Evolutionary conservation across 176 grass and related monocot species (phyloP).

Genomic region (Poa pratensis): DNA sequence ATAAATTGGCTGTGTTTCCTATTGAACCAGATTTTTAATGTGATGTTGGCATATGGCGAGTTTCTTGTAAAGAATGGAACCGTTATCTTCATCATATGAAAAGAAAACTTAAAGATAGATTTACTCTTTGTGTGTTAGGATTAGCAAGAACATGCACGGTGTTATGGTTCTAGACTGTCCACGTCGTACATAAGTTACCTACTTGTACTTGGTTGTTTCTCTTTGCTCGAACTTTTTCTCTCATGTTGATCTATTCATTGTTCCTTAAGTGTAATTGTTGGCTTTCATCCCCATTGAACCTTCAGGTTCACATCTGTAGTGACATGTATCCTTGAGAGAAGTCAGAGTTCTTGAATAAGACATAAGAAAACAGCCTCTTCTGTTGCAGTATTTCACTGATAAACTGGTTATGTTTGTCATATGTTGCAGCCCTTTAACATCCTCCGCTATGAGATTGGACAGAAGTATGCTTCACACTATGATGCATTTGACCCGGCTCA

Average conservation of each 20-base stretch:
- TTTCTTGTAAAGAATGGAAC: constrained; percentile 17
- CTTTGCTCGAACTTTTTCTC: background rate
- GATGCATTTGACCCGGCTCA: constrained; percentile 90
- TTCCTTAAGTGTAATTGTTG: background rate
- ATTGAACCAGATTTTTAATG: background rate
- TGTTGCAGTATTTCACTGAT: constrained; percentile 8
- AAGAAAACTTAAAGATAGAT: constrained; percentile 8
- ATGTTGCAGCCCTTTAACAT: constrained; percentile 84
- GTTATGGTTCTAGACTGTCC: constrained; percentile 2
- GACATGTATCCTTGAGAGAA: background rate
- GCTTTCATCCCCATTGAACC: background rate
- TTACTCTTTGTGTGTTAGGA: background rate
- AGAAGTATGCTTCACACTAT: constrained; percentile 96
- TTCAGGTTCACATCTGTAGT: background rate
- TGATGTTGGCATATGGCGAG: constrained; percentile 18
- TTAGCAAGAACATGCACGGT: background rate
- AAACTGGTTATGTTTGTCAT: constrained; percentile 23
- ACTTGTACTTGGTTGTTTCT: background rate
- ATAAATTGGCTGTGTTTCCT: background rate
- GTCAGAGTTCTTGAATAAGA: constrained; percentile 12
- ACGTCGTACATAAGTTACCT: background rate
- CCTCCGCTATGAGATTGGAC: constrained; percentile 88
- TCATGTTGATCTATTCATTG: background rate
- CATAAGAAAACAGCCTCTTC: background rate
- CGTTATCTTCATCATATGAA: constrained; percentile 4